Base-by-base conservation (phyloP, 169 alveolate genomes). In the Plasmodium vivax region DNA sequence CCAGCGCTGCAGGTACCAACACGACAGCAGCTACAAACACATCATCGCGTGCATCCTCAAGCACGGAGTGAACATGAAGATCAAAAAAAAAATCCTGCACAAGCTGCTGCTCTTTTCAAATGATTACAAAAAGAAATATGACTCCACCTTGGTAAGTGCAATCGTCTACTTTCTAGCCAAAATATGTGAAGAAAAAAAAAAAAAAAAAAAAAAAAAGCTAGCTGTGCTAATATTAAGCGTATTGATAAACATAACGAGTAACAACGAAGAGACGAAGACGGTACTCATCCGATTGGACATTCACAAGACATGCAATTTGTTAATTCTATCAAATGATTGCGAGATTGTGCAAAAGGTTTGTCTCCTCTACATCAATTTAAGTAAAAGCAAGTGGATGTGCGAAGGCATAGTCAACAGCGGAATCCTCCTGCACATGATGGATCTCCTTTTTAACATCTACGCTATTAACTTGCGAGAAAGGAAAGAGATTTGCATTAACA, bases 401-500 rank as follows among this genome's bases (percentile, higher is more conserved):
- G 84, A 87, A 19, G 84, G 82, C 0, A 43, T 87, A 19, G 68
- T 87, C 19, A 87, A 75, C 71, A 87, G 81, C 9, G 93, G 93
- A 4, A 56, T 87, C 38, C 47, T 87, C 68, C 79, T 77, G 0
- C 77, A 87, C 45, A 75, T 87, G 41, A 51, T 87, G 10, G 93
- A 87, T 8, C 75, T 87, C 34, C 36, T 87, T 8, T 77, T 87
- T 51, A 38, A 56, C 77, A 41, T 54, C 6, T 87, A 87, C 56
- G 54, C 27, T 30, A 77, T 87, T 6, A 74, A 87, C 56, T 51
- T 87, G 16, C 34, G 45, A 54, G 19, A 62, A 75, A 87, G 77
- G 81, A 87, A 87, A 30, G 87, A 87, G 38, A 87, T 87, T 14
- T 87, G 93, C 51, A 87, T 87, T 34, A 87, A 87, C 36, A 87